phyloP scores from a whole-genome alignment of 352 stramenopile species.

The Pythium dissimile region DNA sequence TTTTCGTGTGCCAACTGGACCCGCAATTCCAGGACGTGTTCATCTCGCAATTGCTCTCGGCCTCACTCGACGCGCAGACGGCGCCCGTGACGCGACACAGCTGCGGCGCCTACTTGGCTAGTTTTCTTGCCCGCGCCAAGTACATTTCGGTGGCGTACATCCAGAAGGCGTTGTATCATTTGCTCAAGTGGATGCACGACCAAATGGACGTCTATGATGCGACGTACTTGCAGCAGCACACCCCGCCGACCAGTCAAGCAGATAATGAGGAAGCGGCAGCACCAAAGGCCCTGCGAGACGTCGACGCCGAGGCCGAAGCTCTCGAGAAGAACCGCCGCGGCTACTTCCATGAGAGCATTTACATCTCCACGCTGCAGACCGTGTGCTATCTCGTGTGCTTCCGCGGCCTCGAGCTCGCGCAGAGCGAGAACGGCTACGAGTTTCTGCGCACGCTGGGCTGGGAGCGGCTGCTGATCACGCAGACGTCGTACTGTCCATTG shows the following conservation, averaged over 20 bases:
- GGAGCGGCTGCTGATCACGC: constrained; percentile 67
- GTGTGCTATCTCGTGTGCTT: constrained; percentile 98
- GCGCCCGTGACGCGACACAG: constrained; percentile 90
- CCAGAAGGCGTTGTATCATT: constrained; percentile 90
- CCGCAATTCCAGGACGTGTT: constrained; percentile 81
- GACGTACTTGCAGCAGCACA: constrained; percentile 26
- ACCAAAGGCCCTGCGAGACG: constrained; percentile 15
- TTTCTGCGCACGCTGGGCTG: constrained; percentile 81
- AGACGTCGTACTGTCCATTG: constrained; percentile 56
- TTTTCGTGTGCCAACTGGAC: constrained; percentile 80
- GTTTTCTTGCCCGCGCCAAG: constrained; percentile 93
- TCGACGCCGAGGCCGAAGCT: constrained; percentile 26
- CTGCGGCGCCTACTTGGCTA: constrained; percentile 94
- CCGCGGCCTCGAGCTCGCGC: constrained; percentile 85
- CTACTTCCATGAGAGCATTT: constrained; percentile 68
- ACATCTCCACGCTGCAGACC: constrained; percentile 88
- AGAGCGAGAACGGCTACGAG: constrained; percentile 65
- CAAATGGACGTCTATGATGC: constrained; percentile 90
- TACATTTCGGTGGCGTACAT: constrained; percentile 93
- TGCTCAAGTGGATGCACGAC: constrained; percentile 93
- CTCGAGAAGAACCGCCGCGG: constrained; percentile 25
- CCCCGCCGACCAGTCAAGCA: constrained; percentile 11
- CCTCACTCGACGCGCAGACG: constrained; percentile 74
- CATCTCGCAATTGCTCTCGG: constrained; percentile 74
- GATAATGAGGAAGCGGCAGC: constrained; percentile 10